Conservation (phyloP, 2,329 filamentous ascomycete species). For the Monosporascus ibericus region DNA sequence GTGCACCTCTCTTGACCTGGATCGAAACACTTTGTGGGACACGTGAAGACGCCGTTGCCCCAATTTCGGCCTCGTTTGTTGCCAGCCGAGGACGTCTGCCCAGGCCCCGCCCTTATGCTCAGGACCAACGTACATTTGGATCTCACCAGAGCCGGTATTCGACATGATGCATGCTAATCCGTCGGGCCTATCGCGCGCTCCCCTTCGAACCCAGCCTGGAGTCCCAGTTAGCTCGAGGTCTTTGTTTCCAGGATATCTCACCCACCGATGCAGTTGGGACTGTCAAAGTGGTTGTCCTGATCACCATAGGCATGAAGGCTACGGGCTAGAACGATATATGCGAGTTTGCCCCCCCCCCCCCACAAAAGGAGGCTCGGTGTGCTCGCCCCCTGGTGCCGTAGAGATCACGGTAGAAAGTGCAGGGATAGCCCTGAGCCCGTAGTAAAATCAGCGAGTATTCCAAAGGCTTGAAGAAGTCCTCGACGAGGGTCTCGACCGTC, state of each 20-base stretch:
- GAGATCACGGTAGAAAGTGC: slow-evolving; percentile 65
- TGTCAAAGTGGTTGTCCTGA: slow-evolving; percentile 59
- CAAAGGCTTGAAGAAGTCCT: slow-evolving; percentile 62
- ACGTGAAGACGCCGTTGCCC: slow-evolving; percentile 55
- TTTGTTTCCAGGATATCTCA: too few relatives aligned
- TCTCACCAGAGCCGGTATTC: slow-evolving; percentile 42
- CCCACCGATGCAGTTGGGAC: slow-evolving; percentile 39
- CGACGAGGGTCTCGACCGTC: slow-evolving; percentile 47
- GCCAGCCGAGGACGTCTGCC: slow-evolving; percentile 58
- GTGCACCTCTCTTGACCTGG: slow-evolving; percentile 13
- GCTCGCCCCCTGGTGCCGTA: slow-evolving; percentile 50
- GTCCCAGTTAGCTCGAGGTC: too few relatives aligned
- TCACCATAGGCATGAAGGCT: slow-evolving; percentile 62
- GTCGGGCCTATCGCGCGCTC: slow-evolving; percentile 36
- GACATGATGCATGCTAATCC: slow-evolving; percentile 54
- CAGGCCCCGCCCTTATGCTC: slow-evolving; percentile 54
- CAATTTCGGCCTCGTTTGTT: slow-evolving; percentile 51
- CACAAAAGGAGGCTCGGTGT: slow-evolving; percentile 44
- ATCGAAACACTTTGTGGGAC: slow-evolving; percentile 21
- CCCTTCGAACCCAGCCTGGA: slow-evolving; percentile 53
- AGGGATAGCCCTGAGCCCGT: slow-evolving; percentile 53
- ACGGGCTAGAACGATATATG: slow-evolving; percentile 53
- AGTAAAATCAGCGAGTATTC: slow-evolving; percentile 69
- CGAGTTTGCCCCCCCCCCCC: slow-evolving; percentile 46
- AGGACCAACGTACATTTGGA: slow-evolving; percentile 59